Evolutionary conservation across 768 basidiomycete genomes (phyloP).

Genomic region (Hemileccinum rubropunctum): DNA sequence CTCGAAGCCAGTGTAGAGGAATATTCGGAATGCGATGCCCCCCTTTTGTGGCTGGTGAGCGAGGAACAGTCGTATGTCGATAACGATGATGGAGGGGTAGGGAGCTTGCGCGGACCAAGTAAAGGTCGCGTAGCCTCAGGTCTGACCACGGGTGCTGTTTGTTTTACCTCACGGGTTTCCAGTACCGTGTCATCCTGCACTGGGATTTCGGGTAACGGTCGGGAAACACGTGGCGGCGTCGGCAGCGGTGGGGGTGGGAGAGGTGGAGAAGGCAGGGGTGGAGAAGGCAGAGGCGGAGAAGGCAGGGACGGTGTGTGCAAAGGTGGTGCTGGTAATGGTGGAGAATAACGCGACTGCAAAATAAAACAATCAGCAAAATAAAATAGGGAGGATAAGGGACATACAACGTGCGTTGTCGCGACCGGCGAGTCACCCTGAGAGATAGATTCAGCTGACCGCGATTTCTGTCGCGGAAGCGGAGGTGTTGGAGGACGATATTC

Average conservation of each 20-base stretch:
- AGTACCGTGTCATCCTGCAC: conserved; percentile 12
- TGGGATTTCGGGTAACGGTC: conserved; percentile 30
- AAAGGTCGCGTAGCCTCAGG: conserved; percentile 20
- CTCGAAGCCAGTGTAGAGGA: conserved; percentile 26
- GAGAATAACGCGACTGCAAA: conserved; percentile 25
- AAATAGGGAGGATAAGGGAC: conserved; percentile 7
- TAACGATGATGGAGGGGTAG: conserved; percentile 29
- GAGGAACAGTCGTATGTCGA: conserved; percentile 24
- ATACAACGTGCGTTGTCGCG: conserved; percentile 25
- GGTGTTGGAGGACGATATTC: conserved; percentile 60
- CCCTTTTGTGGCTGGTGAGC: conserved; percentile 13
- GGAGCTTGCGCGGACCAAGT: conserved; percentile 29
- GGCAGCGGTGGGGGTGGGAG: conserved; percentile 25
- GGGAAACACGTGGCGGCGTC: conserved; percentile 27
- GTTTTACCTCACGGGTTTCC: conserved; percentile 21
- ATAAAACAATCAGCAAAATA: conserved; percentile 1
- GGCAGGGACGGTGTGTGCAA: conserved; percentile 17
- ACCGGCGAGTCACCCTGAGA: conserved; percentile 34
- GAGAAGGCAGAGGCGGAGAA: conserved; percentile 18
- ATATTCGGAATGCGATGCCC: conserved; percentile 21
- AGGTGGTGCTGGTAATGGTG: conserved; percentile 13
- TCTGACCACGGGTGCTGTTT: conserved; percentile 6
- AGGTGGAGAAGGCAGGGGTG: conserved; percentile 20
- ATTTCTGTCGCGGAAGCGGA: conserved; percentile 43
- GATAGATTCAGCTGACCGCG: conserved; percentile 24